Conservation (phyloP, 495 filamentous ascomycete genomes). For the Aspergillus affinis region DNA sequence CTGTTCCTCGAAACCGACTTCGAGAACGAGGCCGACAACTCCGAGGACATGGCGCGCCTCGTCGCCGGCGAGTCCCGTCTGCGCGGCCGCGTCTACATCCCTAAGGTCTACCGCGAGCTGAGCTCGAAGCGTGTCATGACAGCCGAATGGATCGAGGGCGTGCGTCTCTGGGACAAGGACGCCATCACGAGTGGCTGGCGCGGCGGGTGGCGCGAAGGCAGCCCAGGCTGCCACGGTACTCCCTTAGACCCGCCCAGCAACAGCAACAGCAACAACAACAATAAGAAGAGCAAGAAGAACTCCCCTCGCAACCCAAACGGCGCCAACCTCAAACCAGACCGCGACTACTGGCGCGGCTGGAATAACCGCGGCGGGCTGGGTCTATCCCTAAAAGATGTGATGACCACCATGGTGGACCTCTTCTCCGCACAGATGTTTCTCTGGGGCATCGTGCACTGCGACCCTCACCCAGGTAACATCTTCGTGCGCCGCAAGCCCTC, state of each 20-base stretch:
- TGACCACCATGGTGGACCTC: slow-evolving; percentile 93
- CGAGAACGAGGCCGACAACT: slow-evolving; percentile 83
- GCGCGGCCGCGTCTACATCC: slow-evolving; percentile 80
- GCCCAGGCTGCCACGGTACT: slow-evolving; percentile 72
- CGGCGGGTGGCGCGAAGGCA: slow-evolving; percentile 71
- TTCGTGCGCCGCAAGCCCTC: slow-evolving; percentile 83
- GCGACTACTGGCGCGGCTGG: slow-evolving; percentile 73
- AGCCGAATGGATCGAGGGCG: slow-evolving; percentile 95
- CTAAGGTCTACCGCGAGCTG: slow-evolving; percentile 76
- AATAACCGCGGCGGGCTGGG: slow-evolving; percentile 76
- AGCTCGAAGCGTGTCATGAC: slow-evolving; percentile 86
- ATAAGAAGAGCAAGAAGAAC: slow-evolving; percentile 24
- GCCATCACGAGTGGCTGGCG: slow-evolving; percentile 71
- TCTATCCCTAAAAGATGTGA: slow-evolving; percentile 76
- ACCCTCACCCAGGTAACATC: slow-evolving; percentile 96
- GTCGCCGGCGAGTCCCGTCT: slow-evolving; percentile 76
- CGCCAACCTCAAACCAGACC: slow-evolving; percentile 69
- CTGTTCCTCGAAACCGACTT: slow-evolving; percentile 93
- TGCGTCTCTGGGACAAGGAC: slow-evolving; percentile 86
- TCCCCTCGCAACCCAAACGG: slow-evolving; percentile 43
- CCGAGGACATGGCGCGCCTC: slow-evolving; percentile 75
- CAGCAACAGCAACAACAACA: background rate
- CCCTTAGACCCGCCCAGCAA: slow-evolving; percentile 53
- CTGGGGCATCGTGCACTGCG: slow-evolving; percentile 91
- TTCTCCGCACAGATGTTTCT: slow-evolving; percentile 97